Conservation (phyloP, 2,329 filamentous ascomycete species). For the Tolypocladium ophioglossoides region DNA sequence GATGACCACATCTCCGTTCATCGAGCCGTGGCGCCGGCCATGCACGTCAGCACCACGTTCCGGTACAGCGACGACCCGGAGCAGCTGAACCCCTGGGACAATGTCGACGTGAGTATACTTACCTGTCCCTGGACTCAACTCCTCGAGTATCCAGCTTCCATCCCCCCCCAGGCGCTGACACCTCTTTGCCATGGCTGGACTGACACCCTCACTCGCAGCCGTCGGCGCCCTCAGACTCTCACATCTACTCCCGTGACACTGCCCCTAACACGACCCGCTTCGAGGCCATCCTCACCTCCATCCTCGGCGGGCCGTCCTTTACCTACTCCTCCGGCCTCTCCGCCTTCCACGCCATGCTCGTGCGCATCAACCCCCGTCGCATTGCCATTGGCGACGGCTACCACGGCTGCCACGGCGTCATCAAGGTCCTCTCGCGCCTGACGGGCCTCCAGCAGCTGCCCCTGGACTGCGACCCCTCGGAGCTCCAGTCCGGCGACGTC, state of each 20-base stretch:
- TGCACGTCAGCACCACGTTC: conserved; percentile 89
- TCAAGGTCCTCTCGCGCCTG: conserved; percentile 62
- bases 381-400: conserved; percentile 80
- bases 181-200: not conserved
- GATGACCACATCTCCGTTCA: conserved; percentile 67
- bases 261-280: conserved; percentile 76
- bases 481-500: conserved; percentile 67
- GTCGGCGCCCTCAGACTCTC: conserved; percentile 43
- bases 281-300: conserved; percentile 66
- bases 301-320: conserved; percentile 59
- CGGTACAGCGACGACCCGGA: conserved; percentile 66
- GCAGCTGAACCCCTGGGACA: conserved; percentile 40
- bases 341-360: conserved; percentile 78
- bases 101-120: conserved; percentile 42
- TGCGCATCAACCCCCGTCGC: conserved; percentile 72
- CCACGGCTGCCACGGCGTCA: conserved; percentile 86
- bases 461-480: conserved; percentile 55
- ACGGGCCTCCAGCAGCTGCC: conserved; percentile 63
- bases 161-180: no score
- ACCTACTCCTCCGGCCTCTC: conserved; percentile 80
- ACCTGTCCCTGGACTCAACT: not conserved
- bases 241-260: conserved; percentile 75
- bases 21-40: conserved; percentile 73
- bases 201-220: conserved; percentile 23
- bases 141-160: not conserved